Conservation (phyloP, 2,329 filamentous ascomycete species). For the Colletotrichum euphorbiae region DNA sequence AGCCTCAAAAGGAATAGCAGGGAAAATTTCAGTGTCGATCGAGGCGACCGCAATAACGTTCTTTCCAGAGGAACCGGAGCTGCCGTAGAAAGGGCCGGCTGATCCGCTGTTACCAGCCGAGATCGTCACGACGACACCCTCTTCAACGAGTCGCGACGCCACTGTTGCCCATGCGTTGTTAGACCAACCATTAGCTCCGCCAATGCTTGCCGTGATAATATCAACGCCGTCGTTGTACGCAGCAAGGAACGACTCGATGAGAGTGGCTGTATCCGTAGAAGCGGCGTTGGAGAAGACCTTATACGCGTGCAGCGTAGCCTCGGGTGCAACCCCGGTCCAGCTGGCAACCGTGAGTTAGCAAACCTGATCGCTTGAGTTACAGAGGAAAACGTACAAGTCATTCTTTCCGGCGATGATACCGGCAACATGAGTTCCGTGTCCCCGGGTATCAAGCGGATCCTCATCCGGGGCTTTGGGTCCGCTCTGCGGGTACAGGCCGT, state of each 20-base stretch:
- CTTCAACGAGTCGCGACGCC: conserved; percentile 55
- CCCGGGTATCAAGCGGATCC: conserved; percentile 45
- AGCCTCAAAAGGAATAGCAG: conserved; percentile 47
- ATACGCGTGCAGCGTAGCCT: conserved; percentile 46
- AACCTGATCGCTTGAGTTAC: too few species aligned
- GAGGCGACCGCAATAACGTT: conserved; percentile 59
- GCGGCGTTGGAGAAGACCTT: conserved; percentile 46
- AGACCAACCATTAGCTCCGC: conserved; percentile 47
- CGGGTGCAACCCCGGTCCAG: conserved; percentile 47
- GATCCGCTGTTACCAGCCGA: conserved; percentile 64
- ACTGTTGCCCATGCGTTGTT: conserved; percentile 49
- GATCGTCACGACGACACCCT: conserved; percentile 62
- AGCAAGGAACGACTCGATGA: conserved; percentile 52
- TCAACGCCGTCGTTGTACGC: conserved; percentile 50
- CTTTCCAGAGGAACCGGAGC: conserved; percentile 54
- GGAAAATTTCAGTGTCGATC: conserved; percentile 48
- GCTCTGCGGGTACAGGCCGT: conserved; percentile 36
- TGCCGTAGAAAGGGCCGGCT: conserved; percentile 59
- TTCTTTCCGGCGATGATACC: conserved; percentile 48
- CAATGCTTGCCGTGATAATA: conserved; percentile 53
- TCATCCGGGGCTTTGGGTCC: conserved; percentile 46
- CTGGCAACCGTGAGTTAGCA: conserved; percentile 30
- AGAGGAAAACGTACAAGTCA: conserved; percentile 25
- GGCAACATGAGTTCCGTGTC: conserved; percentile 48
- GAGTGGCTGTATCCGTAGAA: conserved; percentile 49